Evolutionary conservation across 257 asterid genomes (phyloP), one percentile per base, ranked within the genome.

Genomic region (Catharanthus roseus): DNA sequence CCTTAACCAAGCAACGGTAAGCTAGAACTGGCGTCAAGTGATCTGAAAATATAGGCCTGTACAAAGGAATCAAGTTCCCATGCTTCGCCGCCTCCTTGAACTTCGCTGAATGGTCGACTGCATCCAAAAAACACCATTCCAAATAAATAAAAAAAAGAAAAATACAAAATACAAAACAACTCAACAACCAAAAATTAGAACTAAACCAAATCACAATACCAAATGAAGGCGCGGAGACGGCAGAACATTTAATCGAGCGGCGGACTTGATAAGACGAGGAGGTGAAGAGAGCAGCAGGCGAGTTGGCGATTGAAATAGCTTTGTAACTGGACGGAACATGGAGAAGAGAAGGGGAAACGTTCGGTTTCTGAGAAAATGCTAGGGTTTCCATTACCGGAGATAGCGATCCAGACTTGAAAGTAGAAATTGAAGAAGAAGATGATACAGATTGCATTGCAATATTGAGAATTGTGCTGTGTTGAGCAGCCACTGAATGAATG

Each of bases 21-120:
- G 98, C 98, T n/a, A 90, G 89, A 67, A 92, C 98, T 0, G 98
- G 96, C 23, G 98, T 92, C 79, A 92, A 79, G 80, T 92, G 98
- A 77, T 92, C 98, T 0, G 95, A 90, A 81, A 92, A 92, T 66
- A 92, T 87, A 16, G 91, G 68, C 83, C 85, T 87, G 83, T 74
- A 90, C 41, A 92, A 42, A 6, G 98, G 98, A 77, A 92, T 88
- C 90, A 92, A 82, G 78, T 92, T 90, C 85, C 98, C 97, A 67
- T 81, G 75, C 80, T 83, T 83, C 6, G 97, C 90, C 55, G 97
- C 97, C 71, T 92, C 98, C 89, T 85, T 92, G 92, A 92, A 92
- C 86, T 82, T 88, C 68, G 55, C 79, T 21, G 89, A 81, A 69
- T 90, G 88, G 63, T 90, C 89, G 72, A 70, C 93, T 88, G 87